phyloP scores from a whole-genome alignment of 768 basidiomycete species.

The Amanita exitialis region DNA sequence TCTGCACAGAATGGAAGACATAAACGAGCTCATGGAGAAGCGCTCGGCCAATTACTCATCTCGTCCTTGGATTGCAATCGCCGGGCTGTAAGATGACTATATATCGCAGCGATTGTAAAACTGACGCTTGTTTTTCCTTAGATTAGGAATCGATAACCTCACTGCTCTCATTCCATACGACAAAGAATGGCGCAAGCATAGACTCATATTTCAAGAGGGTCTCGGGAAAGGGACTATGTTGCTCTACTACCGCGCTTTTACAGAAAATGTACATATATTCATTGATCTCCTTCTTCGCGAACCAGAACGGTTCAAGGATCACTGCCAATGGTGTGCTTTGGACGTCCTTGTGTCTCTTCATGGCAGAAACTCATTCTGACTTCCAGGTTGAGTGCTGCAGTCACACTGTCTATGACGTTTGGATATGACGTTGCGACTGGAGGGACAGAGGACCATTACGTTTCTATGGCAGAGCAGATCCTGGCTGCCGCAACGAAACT shows the following conservation, averaged over 20 bases:
- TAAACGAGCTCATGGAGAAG: background rate
- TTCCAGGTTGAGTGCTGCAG: background rate
- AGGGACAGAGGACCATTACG: background rate
- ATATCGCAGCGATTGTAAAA: background rate
- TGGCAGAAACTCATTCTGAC: no score
- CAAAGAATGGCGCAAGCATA: background rate
- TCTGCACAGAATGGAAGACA: slow-evolving; percentile 1
- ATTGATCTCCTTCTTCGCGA: background rate
- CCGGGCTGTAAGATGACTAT: background rate
- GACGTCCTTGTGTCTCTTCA: no score
- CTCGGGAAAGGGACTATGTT: background rate
- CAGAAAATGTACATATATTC: background rate
- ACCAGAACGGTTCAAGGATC: background rate
- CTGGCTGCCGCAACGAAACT: background rate
- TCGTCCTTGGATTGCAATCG: background rate
- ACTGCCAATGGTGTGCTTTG: background rate
- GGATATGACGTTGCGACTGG: background rate
- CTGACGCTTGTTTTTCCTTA: background rate
- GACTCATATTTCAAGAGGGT: background rate
- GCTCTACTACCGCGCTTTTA: background rate
- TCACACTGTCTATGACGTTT: slow-evolving; percentile 2
- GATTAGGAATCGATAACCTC: background rate
- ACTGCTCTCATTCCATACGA: slow-evolving; percentile 1
- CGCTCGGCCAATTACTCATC: background rate
- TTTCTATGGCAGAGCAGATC: background rate